Evolutionary conservation across 83 land plant genomes (phyloP), one percentile per base, ranked within the genome.

Genomic region (Thuja plicata): DNA sequence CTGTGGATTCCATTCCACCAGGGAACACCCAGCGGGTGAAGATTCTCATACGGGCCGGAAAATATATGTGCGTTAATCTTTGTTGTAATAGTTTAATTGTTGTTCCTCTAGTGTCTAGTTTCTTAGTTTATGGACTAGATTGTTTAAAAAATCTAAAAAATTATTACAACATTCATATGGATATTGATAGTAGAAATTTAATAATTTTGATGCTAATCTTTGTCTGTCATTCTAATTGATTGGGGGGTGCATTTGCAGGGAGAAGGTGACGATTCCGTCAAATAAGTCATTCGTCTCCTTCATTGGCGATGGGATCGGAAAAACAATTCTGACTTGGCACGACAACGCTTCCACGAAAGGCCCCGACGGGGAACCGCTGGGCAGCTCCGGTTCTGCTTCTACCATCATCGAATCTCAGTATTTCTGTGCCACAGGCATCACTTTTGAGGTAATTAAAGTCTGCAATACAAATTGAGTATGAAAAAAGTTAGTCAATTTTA

Each of bases 381-480:
- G 96, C 16, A 94, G 96, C 0, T 88, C 77, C 21, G 78, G 73
- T 40, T 92, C 97, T 62, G 96, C 97, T 13, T 70, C 97, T 1
- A 93, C 91, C 5, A 79, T 93, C 35, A 79, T 96, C 17, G 92
- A 92, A 54, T 89, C 97, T 40, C 92, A 96, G 74, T 96, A 92
- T 88, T 96, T 96, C 86, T 91, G 91, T 77, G 96, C 97, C 8
- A 81, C 87, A 24, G 93, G 91, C 21, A 92, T 96, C 91, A 96
- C 96, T 15, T 92, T 96, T 88, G 89, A 92, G 97, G 97, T 94
- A 24, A 0, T 24, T 43, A 43, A 43, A 3, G 45, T 43, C n/a
- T n/a, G n/a, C n/a, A n/a, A n/a, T n/a, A n/a, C n/a, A n/a, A n/a
- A 38, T 1, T 1, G 40, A 38, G 2, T 2, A 38, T 38, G 40